Conservation (phyloP, 306 rosid species). For the Myrica gale region DNA sequence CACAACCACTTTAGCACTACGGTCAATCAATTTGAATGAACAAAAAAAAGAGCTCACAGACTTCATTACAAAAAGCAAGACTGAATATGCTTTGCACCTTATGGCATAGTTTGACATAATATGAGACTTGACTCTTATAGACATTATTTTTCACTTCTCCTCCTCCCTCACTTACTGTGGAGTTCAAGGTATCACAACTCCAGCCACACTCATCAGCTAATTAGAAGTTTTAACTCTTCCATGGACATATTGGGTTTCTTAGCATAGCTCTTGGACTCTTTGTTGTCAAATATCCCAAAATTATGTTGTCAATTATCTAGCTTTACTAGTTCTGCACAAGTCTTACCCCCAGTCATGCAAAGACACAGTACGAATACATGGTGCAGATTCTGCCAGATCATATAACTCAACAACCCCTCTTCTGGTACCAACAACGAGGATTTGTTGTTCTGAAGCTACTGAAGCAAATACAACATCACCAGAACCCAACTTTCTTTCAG, state of each 20-base stretch:
- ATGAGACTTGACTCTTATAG: no score
- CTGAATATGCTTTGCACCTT: background rate
- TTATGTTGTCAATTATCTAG: slow-evolving; percentile 17
- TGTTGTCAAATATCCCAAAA: slow-evolving; percentile 11
- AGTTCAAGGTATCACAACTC: background rate
- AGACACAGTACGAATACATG: slow-evolving; percentile 70
- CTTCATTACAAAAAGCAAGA: background rate
- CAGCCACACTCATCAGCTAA: background rate
- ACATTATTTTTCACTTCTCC: no score
- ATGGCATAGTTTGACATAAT: background rate
- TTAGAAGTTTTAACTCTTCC: background rate
- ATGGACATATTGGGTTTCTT: background rate
- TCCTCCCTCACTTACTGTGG: no score
- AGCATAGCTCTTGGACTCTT: background rate
- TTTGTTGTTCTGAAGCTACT: slow-evolving; percentile 75
- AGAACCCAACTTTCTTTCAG: slow-evolving; percentile 66
- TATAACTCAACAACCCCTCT: slow-evolving; percentile 86
- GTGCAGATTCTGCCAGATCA: slow-evolving; percentile 74
- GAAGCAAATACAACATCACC: slow-evolving; percentile 87
- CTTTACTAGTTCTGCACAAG: slow-evolving; percentile 27
- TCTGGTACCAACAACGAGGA: slow-evolving; percentile 93
- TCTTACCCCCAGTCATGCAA: slow-evolving; percentile 97
- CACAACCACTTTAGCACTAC: background rate
- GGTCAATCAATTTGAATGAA: slow-evolving; percentile 3
- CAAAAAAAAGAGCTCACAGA: background rate